A percentile compares a stretch with the other conserved stretches of the same genome.
phyloP scores from a whole-genome alignment of 768 basidiomycete species.

The Pisolithus microcarpus region DNA sequence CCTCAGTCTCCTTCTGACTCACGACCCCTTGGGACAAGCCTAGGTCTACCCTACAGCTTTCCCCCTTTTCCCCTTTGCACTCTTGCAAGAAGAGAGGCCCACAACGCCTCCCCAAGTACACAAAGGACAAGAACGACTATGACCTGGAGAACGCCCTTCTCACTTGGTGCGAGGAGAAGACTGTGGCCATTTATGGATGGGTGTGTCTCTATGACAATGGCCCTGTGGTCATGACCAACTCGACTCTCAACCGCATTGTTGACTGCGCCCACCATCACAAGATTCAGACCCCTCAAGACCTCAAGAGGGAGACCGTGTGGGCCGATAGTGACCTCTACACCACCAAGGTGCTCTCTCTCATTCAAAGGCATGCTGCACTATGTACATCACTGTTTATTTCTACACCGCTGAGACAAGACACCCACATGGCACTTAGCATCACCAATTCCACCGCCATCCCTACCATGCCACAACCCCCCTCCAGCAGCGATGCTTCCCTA shows the following conservation, averaged over 20 bases:
- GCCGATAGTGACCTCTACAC: background rate
- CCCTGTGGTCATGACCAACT: conserved; percentile 11
- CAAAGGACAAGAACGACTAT: background rate
- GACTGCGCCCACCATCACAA: conserved; percentile 17
- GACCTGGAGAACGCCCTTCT: conserved; percentile 1
- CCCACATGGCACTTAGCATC: background rate
- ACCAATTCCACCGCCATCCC: background rate
- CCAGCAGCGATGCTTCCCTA: background rate
- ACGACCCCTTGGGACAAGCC: too few species aligned
- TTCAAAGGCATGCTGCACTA: background rate
- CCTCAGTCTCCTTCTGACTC: too few species aligned
- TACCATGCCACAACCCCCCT: too few species aligned
- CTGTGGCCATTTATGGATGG: conserved; percentile 1
- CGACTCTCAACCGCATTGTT: conserved; percentile 14
- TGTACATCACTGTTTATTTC: background rate
- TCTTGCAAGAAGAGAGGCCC: too few species aligned
- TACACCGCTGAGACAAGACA: background rate
- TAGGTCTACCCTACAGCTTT: too few species aligned
- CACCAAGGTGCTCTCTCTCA: background rate
- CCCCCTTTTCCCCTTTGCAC: too few species aligned
- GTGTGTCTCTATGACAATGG: conserved; percentile 8
- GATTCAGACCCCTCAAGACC: conserved; percentile 7
- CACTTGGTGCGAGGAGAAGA: conserved; percentile 9
- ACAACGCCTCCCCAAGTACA: conserved; percentile 2
- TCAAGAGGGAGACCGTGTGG: conserved; percentile 18